Evolutionary conservation across 164 flowering plant genomes (phyloP), one percentile per base, ranked within the genome.

Genomic region (Warburgia ugandensis): DNA sequence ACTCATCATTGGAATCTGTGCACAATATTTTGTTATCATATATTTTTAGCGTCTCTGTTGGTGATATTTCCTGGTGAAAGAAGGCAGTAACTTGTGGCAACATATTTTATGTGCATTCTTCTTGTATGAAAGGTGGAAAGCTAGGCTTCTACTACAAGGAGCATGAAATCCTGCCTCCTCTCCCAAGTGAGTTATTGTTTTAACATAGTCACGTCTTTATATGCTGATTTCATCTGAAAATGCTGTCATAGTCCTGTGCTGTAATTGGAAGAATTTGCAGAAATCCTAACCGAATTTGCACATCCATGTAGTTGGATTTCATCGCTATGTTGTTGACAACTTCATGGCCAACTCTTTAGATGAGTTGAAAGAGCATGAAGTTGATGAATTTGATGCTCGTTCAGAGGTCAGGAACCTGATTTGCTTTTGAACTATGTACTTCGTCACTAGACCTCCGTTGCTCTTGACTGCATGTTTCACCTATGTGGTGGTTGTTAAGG

Each of bases 121-220:
- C 40, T 40, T 32, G 39, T 33, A 46, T 61, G 48, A 46, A n/a
- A 92, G 99, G 74, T 74, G 99, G 99, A 28, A 88, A 82, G 68
- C 50, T 88, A 5, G 99, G 99, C 23, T 92, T 92, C 72, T 88
- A 84, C 71, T 92, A 83, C 75, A 88, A 77, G 67, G 99, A 92
- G 56, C 91, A 86, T 73, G 99, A 92, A 72, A 92, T 92, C 56
- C 77, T 86, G 59, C 99, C 99, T 57, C 97, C 99, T 0, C 85
- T 92, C 19, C 99, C 99, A 56, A 83, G 98, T 92, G 5, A 42
- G 68, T 56, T 10, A 13, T 27, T 28, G 12, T 20, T 30, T 48
- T 50, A 36, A 25, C 12, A 22, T 6, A 45, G 14, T 43, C 0
- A 1, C n/a, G n/a, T n/a, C n/a, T n/a, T n/a, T n/a, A n/a, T n/a